A percentile compares a stretch with the other conserved stretches of the same genome.
Evolutionary conservation across 2,329 filamentous ascomycete genomes (phyloP).

Genomic region (Grosmannia penicillata): DNA sequence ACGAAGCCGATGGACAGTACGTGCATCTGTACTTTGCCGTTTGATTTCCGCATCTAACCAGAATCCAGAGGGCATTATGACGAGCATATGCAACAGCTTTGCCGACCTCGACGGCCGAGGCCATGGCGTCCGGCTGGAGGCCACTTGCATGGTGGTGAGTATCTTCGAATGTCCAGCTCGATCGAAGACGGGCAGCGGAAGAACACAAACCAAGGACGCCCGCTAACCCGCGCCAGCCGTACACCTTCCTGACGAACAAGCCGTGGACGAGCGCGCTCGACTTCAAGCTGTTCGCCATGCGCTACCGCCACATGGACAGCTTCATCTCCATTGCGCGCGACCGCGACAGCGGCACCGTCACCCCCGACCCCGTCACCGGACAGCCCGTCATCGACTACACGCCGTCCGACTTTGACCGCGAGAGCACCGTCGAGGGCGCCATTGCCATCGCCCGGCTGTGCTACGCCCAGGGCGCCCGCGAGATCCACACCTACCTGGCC

Average conservation of each 20-base stretch:
- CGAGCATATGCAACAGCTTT: constrained; percentile 59
- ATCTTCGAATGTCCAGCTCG: too few relatives aligned
- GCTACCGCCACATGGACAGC: constrained; percentile 51
- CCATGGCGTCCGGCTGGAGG: constrained; percentile 73
- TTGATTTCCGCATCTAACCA: neutral
- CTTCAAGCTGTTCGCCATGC: constrained; percentile 56
- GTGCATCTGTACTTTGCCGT: neutral
- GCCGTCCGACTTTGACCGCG: constrained; percentile 55
- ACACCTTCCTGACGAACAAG: constrained; percentile 44
- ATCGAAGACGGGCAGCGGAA: too few relatives aligned
- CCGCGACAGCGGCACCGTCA: constrained; percentile 59
- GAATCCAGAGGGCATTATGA: constrained; percentile 60
- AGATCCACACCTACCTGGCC: constrained; percentile 55
- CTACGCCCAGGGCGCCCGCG: constrained; percentile 64
- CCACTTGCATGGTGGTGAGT: constrained; percentile 50
- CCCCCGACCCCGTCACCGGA: constrained; percentile 53
- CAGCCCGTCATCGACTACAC: constrained; percentile 54
- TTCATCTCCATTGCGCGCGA: constrained; percentile 67
- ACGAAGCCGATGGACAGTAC: constrained; percentile 51
- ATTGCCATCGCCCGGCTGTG: constrained; percentile 60
- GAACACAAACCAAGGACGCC: too few relatives aligned
- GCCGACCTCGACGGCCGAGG: constrained; percentile 69
- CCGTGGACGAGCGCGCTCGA: constrained; percentile 55
- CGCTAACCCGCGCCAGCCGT: constrained; percentile 34
- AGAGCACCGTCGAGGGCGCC: constrained; percentile 56